phyloP scores from a whole-genome alignment of 192 early-diverging fungal genomes.

The Cladochytrium replicatum region DNA sequence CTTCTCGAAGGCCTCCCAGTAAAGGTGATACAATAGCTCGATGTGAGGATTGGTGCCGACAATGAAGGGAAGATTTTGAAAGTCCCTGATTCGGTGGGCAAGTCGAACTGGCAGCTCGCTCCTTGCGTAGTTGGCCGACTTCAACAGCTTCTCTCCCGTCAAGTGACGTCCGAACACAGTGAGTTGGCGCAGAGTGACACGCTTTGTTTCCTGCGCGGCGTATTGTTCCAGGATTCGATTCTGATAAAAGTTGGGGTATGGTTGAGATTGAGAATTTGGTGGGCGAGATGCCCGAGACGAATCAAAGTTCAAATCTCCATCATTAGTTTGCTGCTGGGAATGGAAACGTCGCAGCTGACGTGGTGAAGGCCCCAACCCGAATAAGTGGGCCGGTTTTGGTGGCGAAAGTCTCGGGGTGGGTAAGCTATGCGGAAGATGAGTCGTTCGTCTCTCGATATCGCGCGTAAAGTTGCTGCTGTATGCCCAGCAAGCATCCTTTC shows the following conservation, averaged over 20 bases:
- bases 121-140: constrained; percentile 84
- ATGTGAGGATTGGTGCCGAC: constrained; percentile 90
- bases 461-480: too few relatives aligned
- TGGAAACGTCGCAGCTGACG: too few relatives aligned
- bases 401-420: too few relatives aligned
- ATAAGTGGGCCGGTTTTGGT: too few relatives aligned
- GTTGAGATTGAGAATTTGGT: too few relatives aligned
- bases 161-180: constrained; percentile 83
- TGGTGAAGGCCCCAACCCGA: too few relatives aligned
- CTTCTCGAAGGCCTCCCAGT: constrained; percentile 88
- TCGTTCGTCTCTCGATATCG: too few relatives aligned
- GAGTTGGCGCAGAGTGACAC: constrained; percentile 82
- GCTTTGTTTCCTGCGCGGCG: constrained; percentile 60
- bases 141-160: constrained; percentile 70
- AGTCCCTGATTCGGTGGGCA: constrained; percentile 75
- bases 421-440: too few relatives aligned
- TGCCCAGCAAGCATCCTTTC: too few relatives aligned
- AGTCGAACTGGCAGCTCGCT: constrained; percentile 80
- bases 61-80: constrained; percentile 87
- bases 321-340: too few relatives aligned
- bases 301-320: too few relatives aligned
- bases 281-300: too few relatives aligned
- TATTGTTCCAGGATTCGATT: constrained; percentile 83
- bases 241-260: constrained; percentile 77
- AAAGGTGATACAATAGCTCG: constrained; percentile 72